A percentile compares a stretch with the other conserved stretches of the same genome.
Conservation (phyloP, 768 basidiomycete genomes). For the Baorangia bicolor region DNA sequence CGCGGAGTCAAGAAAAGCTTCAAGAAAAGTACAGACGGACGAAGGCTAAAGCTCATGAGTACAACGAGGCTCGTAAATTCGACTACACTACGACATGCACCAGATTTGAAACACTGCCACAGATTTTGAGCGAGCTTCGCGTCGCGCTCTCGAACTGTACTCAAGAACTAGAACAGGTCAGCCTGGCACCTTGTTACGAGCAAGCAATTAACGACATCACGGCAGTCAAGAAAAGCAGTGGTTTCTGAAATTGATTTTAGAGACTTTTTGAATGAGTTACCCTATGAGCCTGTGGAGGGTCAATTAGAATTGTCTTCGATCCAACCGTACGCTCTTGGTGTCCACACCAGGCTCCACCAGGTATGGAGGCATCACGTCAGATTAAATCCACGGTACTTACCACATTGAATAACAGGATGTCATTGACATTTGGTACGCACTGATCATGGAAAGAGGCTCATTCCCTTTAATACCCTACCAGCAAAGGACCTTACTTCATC, state of each 20-base stretch:
- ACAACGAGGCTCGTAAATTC: constrained; percentile 18
- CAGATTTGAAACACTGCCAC: neutral
- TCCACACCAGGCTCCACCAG: constrained; percentile 8
- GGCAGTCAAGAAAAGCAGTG: constrained; percentile 11
- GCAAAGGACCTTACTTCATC: constrained; percentile 14
- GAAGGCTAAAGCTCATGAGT: constrained; percentile 18
- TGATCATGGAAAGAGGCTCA: neutral
- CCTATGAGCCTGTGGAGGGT: constrained; percentile 13
- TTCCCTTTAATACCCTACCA: neutral
- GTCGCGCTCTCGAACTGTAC: constrained; percentile 12
- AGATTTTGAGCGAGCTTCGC: constrained; percentile 24
- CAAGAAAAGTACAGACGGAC: constrained; percentile 21
- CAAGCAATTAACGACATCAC: neutral
- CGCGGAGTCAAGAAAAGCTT: constrained; percentile 7
- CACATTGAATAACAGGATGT: constrained; percentile 2
- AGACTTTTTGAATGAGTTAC: neutral
- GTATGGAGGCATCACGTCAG: constrained; percentile 5
- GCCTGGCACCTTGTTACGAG: neutral
- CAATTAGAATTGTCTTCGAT: constrained; percentile 13
- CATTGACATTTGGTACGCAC: constrained; percentile 8
- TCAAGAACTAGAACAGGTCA: constrained; percentile 25
- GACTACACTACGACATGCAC: neutral
- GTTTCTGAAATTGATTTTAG: constrained; percentile 20
- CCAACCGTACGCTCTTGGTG: neutral
- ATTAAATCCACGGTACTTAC: neutral